Conservation (phyloP, 768 basidiomycete genomes). For the Boletus pseudo-olivaceus region DNA sequence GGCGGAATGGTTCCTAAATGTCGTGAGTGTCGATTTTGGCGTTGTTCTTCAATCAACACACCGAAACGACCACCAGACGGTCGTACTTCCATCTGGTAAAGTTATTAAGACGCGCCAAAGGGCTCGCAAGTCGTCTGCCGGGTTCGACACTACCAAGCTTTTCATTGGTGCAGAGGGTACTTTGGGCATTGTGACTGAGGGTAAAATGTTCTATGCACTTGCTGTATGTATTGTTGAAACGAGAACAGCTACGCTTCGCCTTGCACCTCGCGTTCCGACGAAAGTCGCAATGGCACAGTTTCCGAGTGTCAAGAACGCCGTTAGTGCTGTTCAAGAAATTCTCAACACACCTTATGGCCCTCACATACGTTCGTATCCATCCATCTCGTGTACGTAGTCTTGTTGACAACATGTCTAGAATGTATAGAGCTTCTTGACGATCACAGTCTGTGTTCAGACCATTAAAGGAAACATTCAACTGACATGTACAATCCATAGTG, state of each 20-base stretch:
- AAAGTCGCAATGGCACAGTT: conserved; percentile 89
- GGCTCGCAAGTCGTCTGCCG: conserved; percentile 81
- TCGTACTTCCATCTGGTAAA: conserved; percentile 79
- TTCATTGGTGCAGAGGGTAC: conserved; percentile 93
- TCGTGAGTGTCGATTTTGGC: conserved; percentile 42
- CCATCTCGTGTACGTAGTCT: background rate
- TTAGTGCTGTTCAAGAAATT: conserved; percentile 79
- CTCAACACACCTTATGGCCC: conserved; percentile 63
- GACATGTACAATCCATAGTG: conserved; percentile 39
- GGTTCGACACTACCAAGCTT: conserved; percentile 82
- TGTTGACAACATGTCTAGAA: conserved; percentile 41
- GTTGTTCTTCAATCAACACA: background rate
- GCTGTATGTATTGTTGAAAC: background rate
- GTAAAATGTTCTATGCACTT: conserved; percentile 26
- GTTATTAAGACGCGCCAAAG: conserved; percentile 82
- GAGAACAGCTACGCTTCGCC: conserved; percentile 67
- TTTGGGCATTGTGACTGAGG: conserved; percentile 86
- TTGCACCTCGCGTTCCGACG: conserved; percentile 78
- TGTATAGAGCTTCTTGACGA: conserved; percentile 88
- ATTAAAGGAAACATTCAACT: background rate
- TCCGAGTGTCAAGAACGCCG: conserved; percentile 71
- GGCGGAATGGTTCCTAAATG: conserved; percentile 83
- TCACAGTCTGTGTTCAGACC: conserved; percentile 42
- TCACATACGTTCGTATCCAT: conserved; percentile 58
- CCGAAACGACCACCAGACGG: conserved; percentile 49